Conservation (phyloP, 2,329 filamentous ascomycete genomes). For the Diaporthe amygdali region DNA sequence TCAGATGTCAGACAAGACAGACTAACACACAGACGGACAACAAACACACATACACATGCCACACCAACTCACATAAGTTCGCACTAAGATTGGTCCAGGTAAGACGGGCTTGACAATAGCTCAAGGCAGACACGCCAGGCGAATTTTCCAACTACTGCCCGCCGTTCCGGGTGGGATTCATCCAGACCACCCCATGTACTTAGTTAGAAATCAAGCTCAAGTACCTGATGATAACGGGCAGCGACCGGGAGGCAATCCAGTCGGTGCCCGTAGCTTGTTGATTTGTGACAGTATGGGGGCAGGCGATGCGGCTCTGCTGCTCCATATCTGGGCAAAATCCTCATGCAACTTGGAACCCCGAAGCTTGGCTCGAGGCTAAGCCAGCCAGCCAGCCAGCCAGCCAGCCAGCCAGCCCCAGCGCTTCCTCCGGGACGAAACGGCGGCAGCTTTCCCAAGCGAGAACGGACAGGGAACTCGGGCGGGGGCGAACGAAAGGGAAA, state of each 20-base stretch:
- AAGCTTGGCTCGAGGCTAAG: neutral
- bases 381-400: neutral
- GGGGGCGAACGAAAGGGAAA: neutral
- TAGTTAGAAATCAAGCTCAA: neutral
- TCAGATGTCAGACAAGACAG: neutral
- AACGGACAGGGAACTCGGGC: neutral
- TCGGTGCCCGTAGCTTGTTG: neutral
- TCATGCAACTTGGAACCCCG: neutral
- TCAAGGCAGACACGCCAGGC: constrained; percentile 14
- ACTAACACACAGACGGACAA: neutral
- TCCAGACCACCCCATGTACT: neutral
- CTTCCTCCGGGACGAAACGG: neutral
- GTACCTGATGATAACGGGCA: neutral
- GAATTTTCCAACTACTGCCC: neutral
- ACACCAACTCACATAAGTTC: neutral
- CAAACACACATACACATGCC: neutral
- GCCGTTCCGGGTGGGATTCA: neutral
- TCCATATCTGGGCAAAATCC: neutral
- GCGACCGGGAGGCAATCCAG: neutral
- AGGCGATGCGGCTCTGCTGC: constrained; percentile 4
- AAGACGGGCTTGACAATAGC: constrained; percentile 11
- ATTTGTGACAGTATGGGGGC: neutral
- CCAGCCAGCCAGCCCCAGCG: neutral
- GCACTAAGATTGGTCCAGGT: neutral
- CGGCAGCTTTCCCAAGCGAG: neutral